Conservation (phyloP, 305 asterid species). For the Salvia sclarea region DNA sequence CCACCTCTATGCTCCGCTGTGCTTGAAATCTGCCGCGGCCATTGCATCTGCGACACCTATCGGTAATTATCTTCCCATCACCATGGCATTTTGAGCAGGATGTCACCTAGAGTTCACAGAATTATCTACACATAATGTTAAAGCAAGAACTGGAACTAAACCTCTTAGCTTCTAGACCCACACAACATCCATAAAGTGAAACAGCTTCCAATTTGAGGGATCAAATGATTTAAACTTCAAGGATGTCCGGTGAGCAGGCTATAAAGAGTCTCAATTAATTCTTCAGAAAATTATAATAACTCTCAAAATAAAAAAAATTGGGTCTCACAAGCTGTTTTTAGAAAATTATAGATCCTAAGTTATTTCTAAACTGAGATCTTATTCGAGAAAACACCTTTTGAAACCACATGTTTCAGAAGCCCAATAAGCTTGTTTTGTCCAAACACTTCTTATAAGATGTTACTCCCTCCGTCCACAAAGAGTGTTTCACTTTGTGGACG, state of each 20-base stretch:
- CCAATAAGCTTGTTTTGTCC: no score
- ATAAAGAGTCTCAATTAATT: background rate
- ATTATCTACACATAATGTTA: slow-evolving; percentile 50
- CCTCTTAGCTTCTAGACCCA: slow-evolving; percentile 15
- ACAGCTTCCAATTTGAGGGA: slow-evolving; percentile 2
- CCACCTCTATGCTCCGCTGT: slow-evolving; percentile 64
- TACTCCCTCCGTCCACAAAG: no score
- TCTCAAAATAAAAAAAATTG: background rate
- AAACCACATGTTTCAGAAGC: background rate
- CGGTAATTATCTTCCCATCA: slow-evolving; percentile 80
- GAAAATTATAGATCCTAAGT: background rate
- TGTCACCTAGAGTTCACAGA: slow-evolving; percentile 71
- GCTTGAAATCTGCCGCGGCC: slow-evolving; percentile 69
- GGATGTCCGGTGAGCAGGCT: background rate
- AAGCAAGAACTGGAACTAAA: slow-evolving; percentile 34
- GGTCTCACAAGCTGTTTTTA: background rate
- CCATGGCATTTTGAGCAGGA: slow-evolving; percentile 85
- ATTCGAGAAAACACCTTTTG: background rate
- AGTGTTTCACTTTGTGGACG: no score
- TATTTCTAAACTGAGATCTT: background rate
- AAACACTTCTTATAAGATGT: no score
- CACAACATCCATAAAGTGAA: background rate
- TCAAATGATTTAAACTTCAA: background rate
- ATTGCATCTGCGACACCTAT: slow-evolving; percentile 70
- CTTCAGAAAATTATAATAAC: background rate